A percentile compares a stretch with the other conserved stretches of the same genome.
These are phyloP conservation scores for Xylaria sp. DNA, from an alignment of 2,329 filamentous ascomycete genomes.

Conservation along the genomic window DNA sequence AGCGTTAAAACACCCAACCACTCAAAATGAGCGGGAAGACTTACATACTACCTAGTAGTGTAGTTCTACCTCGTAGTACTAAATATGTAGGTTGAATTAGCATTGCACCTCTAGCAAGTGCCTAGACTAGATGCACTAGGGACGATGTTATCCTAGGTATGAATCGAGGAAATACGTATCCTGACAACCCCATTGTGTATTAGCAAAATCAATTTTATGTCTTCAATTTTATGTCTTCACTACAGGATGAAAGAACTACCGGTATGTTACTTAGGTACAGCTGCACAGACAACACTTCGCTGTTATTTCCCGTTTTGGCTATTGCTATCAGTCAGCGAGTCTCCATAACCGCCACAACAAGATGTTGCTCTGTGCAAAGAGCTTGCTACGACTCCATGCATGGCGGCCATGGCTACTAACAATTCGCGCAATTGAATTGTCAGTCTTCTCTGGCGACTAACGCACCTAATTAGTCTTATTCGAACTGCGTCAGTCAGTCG, in stretches of 20 bases:
- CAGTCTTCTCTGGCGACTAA: not conserved
- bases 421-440: conserved; percentile 20
- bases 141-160: not conserved
- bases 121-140: not conserved
- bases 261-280: not conserved
- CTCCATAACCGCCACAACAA: not conserved
- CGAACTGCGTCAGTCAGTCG: conserved; percentile 1
- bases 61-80: not conserved
- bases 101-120: conserved; percentile 9
- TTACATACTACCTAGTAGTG: not conserved
- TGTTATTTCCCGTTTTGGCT: conserved; percentile 30
- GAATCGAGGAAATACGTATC: not conserved
- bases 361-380: not conserved
- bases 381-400: not conserved
- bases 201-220: not conserved
- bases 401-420: conserved; percentile 10
- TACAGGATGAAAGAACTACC: not conserved
- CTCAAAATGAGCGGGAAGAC: not conserved
- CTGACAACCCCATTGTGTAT: not conserved
- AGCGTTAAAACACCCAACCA: conserved; percentile 24
- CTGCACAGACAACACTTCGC: conserved; percentile 19
- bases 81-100: conserved; percentile 5
- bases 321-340: not conserved
- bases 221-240: not conserved
- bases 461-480: conserved; percentile 10